Base-by-base conservation (phyloP, 2,329 filamentous ascomycete species). In the Diaporthe sp. region DNA sequence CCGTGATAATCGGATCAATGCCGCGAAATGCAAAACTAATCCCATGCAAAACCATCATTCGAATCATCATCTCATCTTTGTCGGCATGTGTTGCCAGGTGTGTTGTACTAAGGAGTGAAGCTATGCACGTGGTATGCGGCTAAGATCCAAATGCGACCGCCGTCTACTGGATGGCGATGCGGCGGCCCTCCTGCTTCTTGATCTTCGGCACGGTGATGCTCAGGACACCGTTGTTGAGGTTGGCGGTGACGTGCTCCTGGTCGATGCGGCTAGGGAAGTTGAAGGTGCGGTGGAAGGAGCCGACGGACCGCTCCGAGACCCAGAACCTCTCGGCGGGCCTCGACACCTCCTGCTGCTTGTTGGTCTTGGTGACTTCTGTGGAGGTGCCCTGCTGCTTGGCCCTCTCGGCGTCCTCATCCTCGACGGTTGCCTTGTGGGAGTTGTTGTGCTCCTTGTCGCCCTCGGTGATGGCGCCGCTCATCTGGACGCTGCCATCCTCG, bases 241-340 rank as follows among this genome's bases (percentile, higher is more conserved):
- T 86, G 66, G 93, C 93, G 58, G 83, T 86, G 72, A 94, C 92
- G 4, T 79, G 83, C 22, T 91, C 89, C 78, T 90, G 88, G 79
- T 93, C 90, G 75, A 94, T 88, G 37, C 88, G 88, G 70, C 84
- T 83, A 0, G 92, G 91, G 85, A 94, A 94, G 81, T 85, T 89
- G 85, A 94, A 94, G 74, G 87, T 90, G 76, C 93, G 89, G 65
- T 89, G 87, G 84, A 94, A 94, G 77, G 92, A 88, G 81, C 92
- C 92, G 73, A 92, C 84, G 75, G 87, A 89, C 78, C 92, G 91
- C 84, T 94, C 92, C 47, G 87, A 86, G 76, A 92, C 85, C 94
- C 94, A 96, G 88, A 92, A 96, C 83, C 91, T 78, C 47, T 72
- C 74, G 8, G 70, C 80, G 76, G 77, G 77, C 68, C 71, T 78